Base-by-base conservation (phyloP, 2,329 filamentous ascomycete genomes). In the Fusarium sp. region DNA sequence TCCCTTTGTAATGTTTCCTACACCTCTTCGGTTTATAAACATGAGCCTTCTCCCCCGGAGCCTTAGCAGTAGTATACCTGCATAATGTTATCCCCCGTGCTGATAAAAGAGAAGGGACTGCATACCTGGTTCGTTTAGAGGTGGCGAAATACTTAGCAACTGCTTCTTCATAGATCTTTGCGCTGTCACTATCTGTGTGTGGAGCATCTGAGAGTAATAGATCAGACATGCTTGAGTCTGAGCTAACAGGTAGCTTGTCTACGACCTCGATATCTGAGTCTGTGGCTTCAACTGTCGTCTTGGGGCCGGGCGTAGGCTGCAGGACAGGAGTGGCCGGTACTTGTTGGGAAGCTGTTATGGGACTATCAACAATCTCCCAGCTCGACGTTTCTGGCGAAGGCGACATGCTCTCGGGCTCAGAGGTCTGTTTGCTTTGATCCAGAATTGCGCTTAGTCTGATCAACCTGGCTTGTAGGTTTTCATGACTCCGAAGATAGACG, bases 401-500 rank as follows among this genome's bases (percentile, higher is more conserved):
- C 4, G 51, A 29, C 3, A 10, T 23, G 2, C 35, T 33, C 11
- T 31, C 27, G 0, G 50, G 29, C 8, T 53, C 42, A 2, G 41
- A 20, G 1, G 25, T 13, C 1, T 33, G 37, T 14, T 21, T 17
- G 2, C 11, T 14, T 11, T 25, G 45, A 8, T n/a, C n/a, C 1
- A 21, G 25, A 7, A 23, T 20, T 0, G 23, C 46, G 7, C 40
- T 20, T 7, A 63, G 23, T 5, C 57, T 60, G 20, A 65, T 27
- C 54, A 65, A 47, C 4, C 59, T 53, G 13, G 36, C 56, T 18
- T 71, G 63, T 9, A 63, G 46, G 3, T 45, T 56, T 7, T 74
- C 66, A 2, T 71, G 52, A 6, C 41, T 23, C 9, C 23, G 48
- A 29, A 73, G 47, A 31, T 71, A 72, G 3, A 52, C 58, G 4